Evolutionary conservation across 345 rosid genomes (phyloP), one percentile per base, ranked within the genome.

Genomic region (Lumnitzera racemosa): DNA sequence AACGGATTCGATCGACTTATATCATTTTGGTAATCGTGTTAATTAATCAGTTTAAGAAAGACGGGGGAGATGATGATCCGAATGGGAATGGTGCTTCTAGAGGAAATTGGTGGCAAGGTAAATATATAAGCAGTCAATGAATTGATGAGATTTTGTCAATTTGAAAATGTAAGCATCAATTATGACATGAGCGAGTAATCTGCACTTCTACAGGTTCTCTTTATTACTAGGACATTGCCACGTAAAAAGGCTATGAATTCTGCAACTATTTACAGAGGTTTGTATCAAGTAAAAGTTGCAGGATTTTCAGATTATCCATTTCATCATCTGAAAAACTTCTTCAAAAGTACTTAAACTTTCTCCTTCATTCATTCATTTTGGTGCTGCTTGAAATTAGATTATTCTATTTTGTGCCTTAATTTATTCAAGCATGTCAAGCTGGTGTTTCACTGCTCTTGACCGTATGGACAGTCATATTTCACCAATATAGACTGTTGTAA

Each of bases 21-120:
- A 20, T 16, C 12, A 16, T 51, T 12, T 16, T 49, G 52, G 31
- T 16, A 52, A 13, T 17, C 57, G 46, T 23, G 15, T 16, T 36
- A 60, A 49, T 65, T 67, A 36, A 46, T 49, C 53, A 86, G 89
- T 70, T 71, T 57, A 88, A 86, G 82, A 74, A 79, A 57, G 90
- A 84, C 14, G 70, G 67, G 17, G 85, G 47, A 64, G 89, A 76
- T 62, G 78, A 77, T 66, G 91, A 80, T 61, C 72, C 81, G 24
- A 80, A 77, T 56, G 87, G 75, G 62, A 70, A 72, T 57, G 76
- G 71, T 69, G 96, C 83, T 49, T 84, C 90, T 2, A 81, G 96
- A 79, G 98, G 96, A 73, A 84, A 91, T 62, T 88, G 96, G 96
- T 91, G 98, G 98, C 82, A 84, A 86, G 98, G 98, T 78, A 79